Conservation (phyloP, 139 green algal species). For the Chlorella sp. region DNA sequence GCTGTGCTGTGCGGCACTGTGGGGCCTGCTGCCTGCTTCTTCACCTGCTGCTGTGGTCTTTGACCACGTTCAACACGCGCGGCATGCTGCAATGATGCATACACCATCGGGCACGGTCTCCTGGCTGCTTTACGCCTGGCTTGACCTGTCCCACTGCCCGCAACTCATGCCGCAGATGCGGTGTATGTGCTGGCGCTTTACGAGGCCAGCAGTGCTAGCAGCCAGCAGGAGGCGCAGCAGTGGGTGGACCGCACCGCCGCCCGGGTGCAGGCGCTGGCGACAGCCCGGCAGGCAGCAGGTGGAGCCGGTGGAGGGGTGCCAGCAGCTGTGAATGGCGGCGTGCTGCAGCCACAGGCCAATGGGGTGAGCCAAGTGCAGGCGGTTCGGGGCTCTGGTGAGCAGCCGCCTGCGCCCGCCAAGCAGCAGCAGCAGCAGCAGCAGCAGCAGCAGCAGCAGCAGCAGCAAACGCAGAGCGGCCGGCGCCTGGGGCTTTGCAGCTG, state of each 20-base stretch:
- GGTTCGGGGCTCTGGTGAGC: background rate
- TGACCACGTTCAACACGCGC: no score
- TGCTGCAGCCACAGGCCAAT: no score
- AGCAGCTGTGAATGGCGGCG: background rate
- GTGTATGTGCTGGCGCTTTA: constrained; percentile 78
- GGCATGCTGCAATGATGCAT: no score
- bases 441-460: constrained; percentile 31
- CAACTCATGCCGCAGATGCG: constrained; percentile 36
- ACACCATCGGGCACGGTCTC: no score
- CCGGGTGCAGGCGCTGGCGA: background rate
- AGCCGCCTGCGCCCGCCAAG: background rate
- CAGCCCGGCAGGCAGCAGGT: background rate
- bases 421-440: constrained; percentile 25
- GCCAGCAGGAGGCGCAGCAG: constrained; percentile 6
- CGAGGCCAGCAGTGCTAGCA: background rate
- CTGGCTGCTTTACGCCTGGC: background rate
- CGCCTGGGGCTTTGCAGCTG: constrained; percentile 58
- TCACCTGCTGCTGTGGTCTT: background rate
- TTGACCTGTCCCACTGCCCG: background rate
- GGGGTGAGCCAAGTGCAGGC: no score
- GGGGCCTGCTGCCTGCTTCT: no score
- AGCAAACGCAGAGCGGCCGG: background rate
- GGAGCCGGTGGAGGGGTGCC: no score
- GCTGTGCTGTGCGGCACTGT: no score
- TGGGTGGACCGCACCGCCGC: background rate